Conservation (phyloP, 139 green algal species). For the Nannochloris sp. region DNA sequence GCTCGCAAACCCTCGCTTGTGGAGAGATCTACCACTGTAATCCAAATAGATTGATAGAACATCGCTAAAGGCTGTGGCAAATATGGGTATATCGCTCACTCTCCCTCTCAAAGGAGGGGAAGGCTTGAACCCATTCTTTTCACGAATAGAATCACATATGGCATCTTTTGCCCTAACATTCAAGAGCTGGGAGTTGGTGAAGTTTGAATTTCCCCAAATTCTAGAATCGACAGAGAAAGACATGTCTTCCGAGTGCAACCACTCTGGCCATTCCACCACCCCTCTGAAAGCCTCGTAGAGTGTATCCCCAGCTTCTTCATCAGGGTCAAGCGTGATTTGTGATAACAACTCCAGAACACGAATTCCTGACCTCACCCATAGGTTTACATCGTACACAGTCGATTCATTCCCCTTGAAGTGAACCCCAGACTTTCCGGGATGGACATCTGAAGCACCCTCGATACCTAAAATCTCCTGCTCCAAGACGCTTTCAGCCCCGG, state of each 20-base stretch:
- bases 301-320: constrained; percentile 27
- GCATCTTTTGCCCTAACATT: constrained; percentile 60
- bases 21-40: constrained; percentile 68
- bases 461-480: constrained; percentile 52
- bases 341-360: constrained; percentile 57
- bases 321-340: constrained; percentile 37
- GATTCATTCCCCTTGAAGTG: constrained; percentile 31
- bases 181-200: constrained; percentile 35
- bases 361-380: constrained; percentile 62
- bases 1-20: constrained; percentile 73
- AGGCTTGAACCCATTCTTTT: constrained; percentile 42
- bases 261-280: constrained; percentile 41
- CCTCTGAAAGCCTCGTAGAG: constrained; percentile 55
- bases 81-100: constrained; percentile 69
- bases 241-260: constrained; percentile 22
- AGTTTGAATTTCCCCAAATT: constrained; percentile 50
- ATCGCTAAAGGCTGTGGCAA: constrained; percentile 55
- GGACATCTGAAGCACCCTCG: constrained; percentile 25
- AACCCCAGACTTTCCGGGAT: constrained; percentile 38
- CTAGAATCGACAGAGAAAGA: constrained; percentile 56
- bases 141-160: constrained; percentile 70
- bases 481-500: constrained; percentile 67
- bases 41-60: constrained; percentile 65
- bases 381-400: constrained; percentile 52
- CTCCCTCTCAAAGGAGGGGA: constrained; percentile 29